Percentiles rank a stretch among this genome's conserved stretches.
phyloP scores from a whole-genome alignment of 306 rosid species.

The Calophaca sinica region DNA sequence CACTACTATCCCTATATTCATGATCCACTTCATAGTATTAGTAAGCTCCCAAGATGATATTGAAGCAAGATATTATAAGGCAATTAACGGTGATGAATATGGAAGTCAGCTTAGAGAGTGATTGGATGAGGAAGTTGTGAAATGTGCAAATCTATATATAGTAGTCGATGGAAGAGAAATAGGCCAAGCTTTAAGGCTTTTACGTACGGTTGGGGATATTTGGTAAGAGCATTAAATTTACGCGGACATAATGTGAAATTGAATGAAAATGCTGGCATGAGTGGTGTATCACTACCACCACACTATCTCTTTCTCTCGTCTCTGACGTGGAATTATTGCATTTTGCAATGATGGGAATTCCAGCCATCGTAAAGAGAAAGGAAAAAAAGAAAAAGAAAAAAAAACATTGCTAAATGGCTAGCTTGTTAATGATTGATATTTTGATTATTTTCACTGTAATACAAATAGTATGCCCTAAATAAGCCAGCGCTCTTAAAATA shows the following conservation, averaged over 20 bases:
- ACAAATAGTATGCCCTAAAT: no score
- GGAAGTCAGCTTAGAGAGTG: background rate
- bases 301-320: background rate
- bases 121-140: slow-evolving; percentile 44
- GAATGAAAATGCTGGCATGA: slow-evolving; percentile 5
- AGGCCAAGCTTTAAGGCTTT: slow-evolving; percentile 27
- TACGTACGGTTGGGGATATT: slow-evolving; percentile 59
- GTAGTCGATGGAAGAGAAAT: slow-evolving; percentile 18
- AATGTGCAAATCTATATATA: slow-evolving; percentile 49
- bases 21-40: background rate
- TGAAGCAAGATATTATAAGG: background rate
- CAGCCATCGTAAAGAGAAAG: no score
- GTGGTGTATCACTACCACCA: background rate
- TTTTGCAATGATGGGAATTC: background rate
- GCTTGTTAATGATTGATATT: no score
- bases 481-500: no score
- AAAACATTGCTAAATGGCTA: no score
- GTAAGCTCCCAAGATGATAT: slow-evolving; percentile 6
- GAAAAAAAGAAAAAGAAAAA: no score
- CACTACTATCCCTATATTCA: slow-evolving; percentile 13
- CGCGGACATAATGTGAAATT: slow-evolving; percentile 65
- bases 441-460: no score
- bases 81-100: background rate
- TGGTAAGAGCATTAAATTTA: slow-evolving; percentile 70
- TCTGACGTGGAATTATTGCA: slow-evolving; percentile 12